Evolutionary conservation across 257 asterid species (phyloP), one percentile per base, ranked within the genome.

Genomic region (Apocynum venetum): DNA sequence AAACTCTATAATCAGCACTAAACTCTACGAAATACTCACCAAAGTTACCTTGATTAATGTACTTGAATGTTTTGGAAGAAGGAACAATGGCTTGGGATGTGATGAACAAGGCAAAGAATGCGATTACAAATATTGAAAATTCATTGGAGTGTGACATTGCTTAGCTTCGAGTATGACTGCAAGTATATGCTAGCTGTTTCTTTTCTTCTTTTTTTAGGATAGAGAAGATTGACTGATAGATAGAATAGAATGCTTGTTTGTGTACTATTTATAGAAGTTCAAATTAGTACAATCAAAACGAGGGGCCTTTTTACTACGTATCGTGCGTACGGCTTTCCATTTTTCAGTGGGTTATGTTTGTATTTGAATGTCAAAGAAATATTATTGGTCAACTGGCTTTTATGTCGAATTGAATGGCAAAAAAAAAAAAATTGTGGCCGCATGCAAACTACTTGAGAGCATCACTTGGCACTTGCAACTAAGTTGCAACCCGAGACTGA

Each of bases 21-120:
- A 82, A 79, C 35, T 82, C 84, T 3, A 74, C 82, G 0, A 17
- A 38, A 70, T 76, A 76, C 14, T 82, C 81, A 1, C 84, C 82
- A 2, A 85, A 71, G 47, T 65, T 17, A 4, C 86, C 88, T 64
- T 82, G 79, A 71, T 85, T 85, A 9, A 65, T 55, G 75, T 79
- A 80, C 41, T 79, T 74, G 67, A 82, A 85, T 6, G 82, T 79
- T 14, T 71, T 67, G 6, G 82, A 48, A 31, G 82, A 57, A 14
- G 81, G 84, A 47, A 84, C 86, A 73, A 65, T 47, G 10, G 82
- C 81, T 40, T 76, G 72, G 43, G 77, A 44, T 60, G 75, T 56
- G 1, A 59, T 17, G n/a, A 76, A 17, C 17, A 76, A 51, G 11
- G 70, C 48, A 48, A 74, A 46, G 53, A 81, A 15, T 4, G 20